Evolutionary conservation across 2,329 filamentous ascomycete species (phyloP), one percentile per base, ranked within the genome.

Genomic region (Trichoderma sp.): DNA sequence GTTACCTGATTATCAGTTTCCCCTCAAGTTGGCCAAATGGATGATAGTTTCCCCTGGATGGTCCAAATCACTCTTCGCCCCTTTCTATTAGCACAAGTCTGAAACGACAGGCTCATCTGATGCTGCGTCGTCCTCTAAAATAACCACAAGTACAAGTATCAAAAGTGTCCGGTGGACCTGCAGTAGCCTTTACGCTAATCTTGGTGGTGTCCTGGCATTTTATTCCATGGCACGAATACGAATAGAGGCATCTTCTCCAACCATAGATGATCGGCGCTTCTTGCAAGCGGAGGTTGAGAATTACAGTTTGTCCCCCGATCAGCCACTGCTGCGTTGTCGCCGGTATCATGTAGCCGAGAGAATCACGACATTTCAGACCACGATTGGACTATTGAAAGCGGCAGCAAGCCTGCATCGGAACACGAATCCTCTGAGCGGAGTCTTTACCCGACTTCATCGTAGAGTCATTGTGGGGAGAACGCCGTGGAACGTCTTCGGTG

Each of bases 121-220:
- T 32, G 18, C 28, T n/a, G 39, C 52, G 14, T 55, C 7, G 6
- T 55, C 14, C 26, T 55, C 16, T 55, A 4, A 8, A 55, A n/a
- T 32, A 32, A 16, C 28, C 18, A 11, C 26, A 55, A 14, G 18
- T 8, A n/a, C 26, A 37, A n/a, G 30, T 21, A 16, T 34, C 4
- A 24, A 13, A 21, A 24, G n/a, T 26, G 8, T 21, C 28, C 52
- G 52, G 39, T 16, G 61, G 61, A 66, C 61, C 61, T 66, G 52
- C 61, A 66, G 61, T 66, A 66, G 61, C 46, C 60, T 56, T 55
- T 56, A 28, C 43, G 61, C 52, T 66, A 66, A 39, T 34, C 13
- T 55, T 7, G 3, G 34, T 58, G 34, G 61, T 39, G 37, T 28
- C 21, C 24, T 43, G 21, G 4, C 21, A 24, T 32, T 21, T 30